Evolutionary conservation across 2,329 filamentous ascomycete species (phyloP).

Genomic region (Ascochyta koolunga): DNA sequence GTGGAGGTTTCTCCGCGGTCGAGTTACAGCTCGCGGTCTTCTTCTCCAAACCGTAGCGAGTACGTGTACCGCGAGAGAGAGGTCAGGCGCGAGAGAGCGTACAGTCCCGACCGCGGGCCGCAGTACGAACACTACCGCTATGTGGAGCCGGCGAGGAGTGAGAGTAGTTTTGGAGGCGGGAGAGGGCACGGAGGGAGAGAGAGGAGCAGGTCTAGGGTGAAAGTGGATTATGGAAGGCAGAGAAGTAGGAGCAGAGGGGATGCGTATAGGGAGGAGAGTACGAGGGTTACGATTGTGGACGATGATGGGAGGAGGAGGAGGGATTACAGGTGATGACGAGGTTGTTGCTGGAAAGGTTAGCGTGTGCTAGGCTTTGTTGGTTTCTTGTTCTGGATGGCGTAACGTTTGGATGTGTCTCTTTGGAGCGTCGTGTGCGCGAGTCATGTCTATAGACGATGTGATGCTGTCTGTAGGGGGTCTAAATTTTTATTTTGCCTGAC

Average conservation of each 20-base stretch:
- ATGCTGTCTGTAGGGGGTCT: not conserved
- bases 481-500: not conserved
- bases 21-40: conserved; percentile 39
- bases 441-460: conserved; percentile 10
- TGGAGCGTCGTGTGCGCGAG: not conserved
- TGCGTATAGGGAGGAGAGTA: conserved; percentile 36
- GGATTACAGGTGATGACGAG: conserved; percentile 17
- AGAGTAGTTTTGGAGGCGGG: conserved; percentile 36
- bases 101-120: conserved; percentile 42
- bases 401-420: not conserved
- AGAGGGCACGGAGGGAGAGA: conserved; percentile 32
- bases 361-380: not conserved
- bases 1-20: conserved; percentile 53
- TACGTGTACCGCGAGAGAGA: conserved; percentile 55
- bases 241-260: conserved; percentile 22
- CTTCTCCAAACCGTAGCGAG: conserved; percentile 40
- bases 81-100: conserved; percentile 47
- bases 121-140: conserved; percentile 56
- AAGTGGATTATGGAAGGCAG: conserved; percentile 20
- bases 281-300: conserved; percentile 39
- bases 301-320: conserved; percentile 30
- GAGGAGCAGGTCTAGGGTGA: conserved; percentile 38
- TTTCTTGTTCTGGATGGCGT: not conserved
- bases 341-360: not conserved
- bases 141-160: conserved; percentile 48